phyloP scores from a whole-genome alignment of 164 flowering plant genomes.

The Macadamia integrifolia region DNA sequence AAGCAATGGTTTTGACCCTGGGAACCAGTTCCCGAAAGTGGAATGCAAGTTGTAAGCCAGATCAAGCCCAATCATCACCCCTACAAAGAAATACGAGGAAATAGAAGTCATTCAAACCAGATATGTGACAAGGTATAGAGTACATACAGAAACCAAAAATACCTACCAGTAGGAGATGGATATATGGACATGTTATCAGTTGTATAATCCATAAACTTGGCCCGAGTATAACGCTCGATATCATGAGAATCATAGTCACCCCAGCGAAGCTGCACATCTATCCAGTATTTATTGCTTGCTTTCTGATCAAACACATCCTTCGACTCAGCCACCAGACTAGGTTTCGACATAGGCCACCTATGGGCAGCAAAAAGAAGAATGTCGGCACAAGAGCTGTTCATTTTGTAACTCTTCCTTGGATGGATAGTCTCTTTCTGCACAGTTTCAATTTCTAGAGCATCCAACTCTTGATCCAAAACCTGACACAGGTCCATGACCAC shows the following conservation, averaged over 20 bases:
- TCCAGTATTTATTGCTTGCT: constrained; percentile 98
- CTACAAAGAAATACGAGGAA: constrained; percentile 26
- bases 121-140: background rate
- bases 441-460: constrained; percentile 96
- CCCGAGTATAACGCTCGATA: constrained; percentile 94
- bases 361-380: constrained; percentile 98
- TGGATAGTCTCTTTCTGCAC: constrained; percentile 99
- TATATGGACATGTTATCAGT: constrained; percentile 99
- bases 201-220: constrained; percentile 98
- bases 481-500: constrained; percentile 99
- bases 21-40: constrained; percentile 99
- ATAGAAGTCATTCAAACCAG: background rate
- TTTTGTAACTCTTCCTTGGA: constrained; percentile 99
- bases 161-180: constrained; percentile 95
- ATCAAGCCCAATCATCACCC: constrained; percentile 98
- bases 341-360: constrained; percentile 99
- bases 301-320: constrained; percentile 99
- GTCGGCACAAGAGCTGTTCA: constrained; percentile 99
- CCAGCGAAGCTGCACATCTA: constrained; percentile 99
- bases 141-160: background rate
- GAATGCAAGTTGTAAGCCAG: constrained; percentile 98
- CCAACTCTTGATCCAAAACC: constrained; percentile 95
- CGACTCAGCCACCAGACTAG: constrained; percentile 94
- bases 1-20: constrained; percentile 95
- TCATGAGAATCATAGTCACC: constrained; percentile 99